Percentiles rank a stretch among this genome's conserved stretches.
Conservation (phyloP, 257 asterid genomes). For the Knoxia roxburghii region DNA sequence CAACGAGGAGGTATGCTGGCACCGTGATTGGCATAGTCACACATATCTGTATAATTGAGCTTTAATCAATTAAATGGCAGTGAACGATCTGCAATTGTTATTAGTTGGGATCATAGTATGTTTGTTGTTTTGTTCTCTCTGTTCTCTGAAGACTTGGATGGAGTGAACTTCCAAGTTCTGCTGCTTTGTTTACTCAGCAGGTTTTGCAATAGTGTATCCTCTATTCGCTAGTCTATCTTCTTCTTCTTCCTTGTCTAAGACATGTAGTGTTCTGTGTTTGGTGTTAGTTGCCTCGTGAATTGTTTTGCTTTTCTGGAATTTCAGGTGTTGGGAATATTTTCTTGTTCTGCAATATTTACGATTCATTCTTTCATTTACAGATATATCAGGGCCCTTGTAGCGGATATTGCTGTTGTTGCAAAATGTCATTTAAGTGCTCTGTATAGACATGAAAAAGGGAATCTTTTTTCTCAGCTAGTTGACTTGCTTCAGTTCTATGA, state of each 20-base stretch:
- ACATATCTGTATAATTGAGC: neutral
- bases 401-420: conserved; percentile 93
- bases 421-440: conserved; percentile 94
- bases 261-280: neutral
- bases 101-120: neutral
- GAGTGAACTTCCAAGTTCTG: neutral
- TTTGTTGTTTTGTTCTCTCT: neutral
- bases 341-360: neutral
- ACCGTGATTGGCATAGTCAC: neutral
- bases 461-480: conserved; percentile 88
- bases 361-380: conserved; percentile 31
- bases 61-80: neutral
- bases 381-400: conserved; percentile 82
- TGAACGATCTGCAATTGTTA: neutral
- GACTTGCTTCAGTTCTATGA: conserved; percentile 97
- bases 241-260: neutral
- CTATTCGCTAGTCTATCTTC: neutral
- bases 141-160: neutral
- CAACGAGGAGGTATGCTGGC: conserved; percentile 73
- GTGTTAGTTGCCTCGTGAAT: neutral
- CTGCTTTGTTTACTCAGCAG: neutral
- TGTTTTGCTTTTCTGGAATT: neutral
- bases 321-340: neutral
- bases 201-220: neutral
- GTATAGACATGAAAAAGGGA: conserved; percentile 81